Base-by-base conservation (phyloP, 768 basidiomycete genomes). In the Rubroboletus satanas region DNA sequence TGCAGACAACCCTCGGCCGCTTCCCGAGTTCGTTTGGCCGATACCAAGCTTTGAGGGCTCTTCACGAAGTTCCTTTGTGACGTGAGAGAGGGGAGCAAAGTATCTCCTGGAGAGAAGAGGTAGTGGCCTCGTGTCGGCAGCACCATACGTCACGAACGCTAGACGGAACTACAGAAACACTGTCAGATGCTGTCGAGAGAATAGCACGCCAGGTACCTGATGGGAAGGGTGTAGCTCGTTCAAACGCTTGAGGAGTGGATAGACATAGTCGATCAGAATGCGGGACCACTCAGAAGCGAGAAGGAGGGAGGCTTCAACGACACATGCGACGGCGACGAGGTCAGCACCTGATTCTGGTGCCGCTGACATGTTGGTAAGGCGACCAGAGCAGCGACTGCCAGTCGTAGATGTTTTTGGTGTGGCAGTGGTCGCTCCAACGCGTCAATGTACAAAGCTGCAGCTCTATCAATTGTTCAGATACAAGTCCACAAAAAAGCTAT, bases 61-160 rank as follows among this genome's bases (percentile, higher is more conserved):
- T 17, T 75, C 72, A 14, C 72, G 73, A 55, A 87, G 70, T 47
- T 80, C 75, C 50, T 72, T 75, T 5, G 74, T 65, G 37, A 84
- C 71, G 5, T 62, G 51, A 1, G 58, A 54, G 36, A 75, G 68
- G 2, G 79, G 78, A 18, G 68, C 58, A 66, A 89, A 90, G 73
- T 79, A 86, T 10, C 76, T 73, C 67, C 76, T 84, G 60, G 74
- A 74, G 14, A 88, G 64, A 17, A 89, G 63, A 3, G 87, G 84
- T 0, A 70, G 73, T 0, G 84, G 85, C 4, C 67, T 59, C 1
- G 78, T 79, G 58, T 84, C 79, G n/a, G 81, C 74, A 10, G 79
- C 73, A 6, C 78, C 87, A 73, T 90, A 90, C 7, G 79, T 79
- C 23, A 90, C 75, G 52, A 86, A 76, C 8, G 76, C 87, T 10